Percentiles rank a stretch among this genome's conserved stretches.
Evolutionary conservation across 495 filamentous ascomycete species (phyloP).

Genomic region (Hypoxylon intermedium): DNA sequence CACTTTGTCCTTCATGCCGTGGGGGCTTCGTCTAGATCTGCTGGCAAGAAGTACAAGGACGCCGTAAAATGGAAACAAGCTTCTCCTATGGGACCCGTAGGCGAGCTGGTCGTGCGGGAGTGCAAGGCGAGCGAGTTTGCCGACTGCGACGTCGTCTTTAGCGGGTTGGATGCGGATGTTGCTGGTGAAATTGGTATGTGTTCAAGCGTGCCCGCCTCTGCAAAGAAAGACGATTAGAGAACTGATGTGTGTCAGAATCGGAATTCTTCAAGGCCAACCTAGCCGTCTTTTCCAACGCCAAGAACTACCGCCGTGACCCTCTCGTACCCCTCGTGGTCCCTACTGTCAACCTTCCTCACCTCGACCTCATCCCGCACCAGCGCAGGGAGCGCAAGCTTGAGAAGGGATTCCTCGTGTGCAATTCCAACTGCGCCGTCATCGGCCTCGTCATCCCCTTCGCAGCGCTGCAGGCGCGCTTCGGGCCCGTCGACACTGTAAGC

Average conservation of each 20-base stretch:
- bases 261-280: constrained; percentile 80
- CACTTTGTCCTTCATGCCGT: constrained; percentile 76
- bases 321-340: constrained; percentile 86
- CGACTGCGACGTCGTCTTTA: constrained; percentile 90
- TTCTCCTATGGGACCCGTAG: constrained; percentile 72
- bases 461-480: constrained; percentile 78
- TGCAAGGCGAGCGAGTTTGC: constrained; percentile 77
- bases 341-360: constrained; percentile 80
- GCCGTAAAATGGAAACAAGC: constrained; percentile 87
- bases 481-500: constrained; percentile 73
- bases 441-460: constrained; percentile 89
- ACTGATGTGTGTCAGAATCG: constrained; percentile 61
- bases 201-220: no score
- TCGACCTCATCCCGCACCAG: constrained; percentile 80
- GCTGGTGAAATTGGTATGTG: constrained; percentile 76
- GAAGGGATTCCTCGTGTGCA: constrained; percentile 85
- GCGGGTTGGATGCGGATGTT: constrained; percentile 82
- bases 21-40: constrained; percentile 79
- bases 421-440: constrained; percentile 91
- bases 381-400: constrained; percentile 67
- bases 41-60: constrained; percentile 83
- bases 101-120: constrained; percentile 73
- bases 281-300: constrained; percentile 86
- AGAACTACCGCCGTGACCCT: constrained; percentile 85
- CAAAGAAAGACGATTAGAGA: no score